Percentiles rank a stretch among this genome's conserved stretches.
Evolutionary conservation across 176 grass and related monocot species (phyloP).

Genomic region (Tillandsia leiboldiana): DNA sequence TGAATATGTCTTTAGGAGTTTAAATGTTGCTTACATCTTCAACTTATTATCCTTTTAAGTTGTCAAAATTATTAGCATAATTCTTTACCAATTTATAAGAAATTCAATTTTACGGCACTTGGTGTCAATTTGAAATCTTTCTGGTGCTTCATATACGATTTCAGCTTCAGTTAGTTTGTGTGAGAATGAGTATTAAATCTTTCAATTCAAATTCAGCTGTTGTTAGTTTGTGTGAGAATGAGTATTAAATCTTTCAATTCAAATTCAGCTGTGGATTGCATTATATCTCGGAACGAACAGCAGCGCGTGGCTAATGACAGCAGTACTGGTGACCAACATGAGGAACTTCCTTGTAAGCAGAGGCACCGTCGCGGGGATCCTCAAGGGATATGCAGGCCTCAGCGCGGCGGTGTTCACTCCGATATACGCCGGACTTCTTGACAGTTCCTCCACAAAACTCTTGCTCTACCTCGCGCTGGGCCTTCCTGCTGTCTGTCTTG

Average conservation of each 20-base stretch:
- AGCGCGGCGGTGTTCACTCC: conserved; percentile 85
- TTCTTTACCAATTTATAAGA: no score
- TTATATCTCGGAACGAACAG: conserved; percentile 78
- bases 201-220: conserved; percentile 40
- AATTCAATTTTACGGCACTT: no score
- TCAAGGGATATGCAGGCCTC: conserved; percentile 71
- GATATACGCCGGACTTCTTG: conserved; percentile 60
- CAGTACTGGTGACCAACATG: conserved; percentile 84
- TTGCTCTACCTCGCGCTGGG: conserved; percentile 60
- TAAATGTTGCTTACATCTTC: no score
- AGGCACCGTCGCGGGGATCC: conserved; percentile 79
- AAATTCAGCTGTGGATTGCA: conserved; percentile 74
- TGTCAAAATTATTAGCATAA: no score
- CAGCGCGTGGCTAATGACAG: conserved; percentile 72
- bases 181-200: not conserved
- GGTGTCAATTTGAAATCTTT: not conserved
- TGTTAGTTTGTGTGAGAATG: not conserved
- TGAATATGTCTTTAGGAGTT: no score
- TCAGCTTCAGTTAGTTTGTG: not conserved
- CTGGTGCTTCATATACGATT: not conserved
- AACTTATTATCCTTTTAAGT: no score
- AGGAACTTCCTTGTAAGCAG: conserved; percentile 86
- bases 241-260: not conserved
- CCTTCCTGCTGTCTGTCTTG: conserved; percentile 45
- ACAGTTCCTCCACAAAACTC: conserved; percentile 47